phyloP scores from a whole-genome alignment of 164 flowering plant genomes.

The Vitis rotundifolia region DNA sequence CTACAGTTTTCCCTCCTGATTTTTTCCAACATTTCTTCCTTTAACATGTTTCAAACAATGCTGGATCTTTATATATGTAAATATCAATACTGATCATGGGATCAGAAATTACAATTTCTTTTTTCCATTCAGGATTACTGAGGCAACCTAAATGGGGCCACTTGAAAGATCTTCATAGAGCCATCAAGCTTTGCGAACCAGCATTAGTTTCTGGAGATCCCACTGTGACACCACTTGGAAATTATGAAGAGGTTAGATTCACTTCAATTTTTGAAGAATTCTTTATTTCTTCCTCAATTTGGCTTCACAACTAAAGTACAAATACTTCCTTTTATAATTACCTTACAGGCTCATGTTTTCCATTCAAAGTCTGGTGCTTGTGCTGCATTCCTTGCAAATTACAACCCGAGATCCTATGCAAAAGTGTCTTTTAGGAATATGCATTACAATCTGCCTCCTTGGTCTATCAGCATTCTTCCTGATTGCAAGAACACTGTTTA shows the following conservation, averaged over 20 bases:
- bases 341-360: conserved; percentile 64
- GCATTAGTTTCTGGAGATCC: conserved; percentile 66
- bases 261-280: neutral
- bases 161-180: conserved; percentile 72
- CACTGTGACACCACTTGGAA: conserved; percentile 44
- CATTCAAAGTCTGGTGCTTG: conserved; percentile 59
- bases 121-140: conserved; percentile 41
- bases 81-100: too few relatives aligned
- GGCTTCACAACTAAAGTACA: neutral
- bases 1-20: too few relatives aligned
- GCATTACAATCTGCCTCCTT: conserved; percentile 77
- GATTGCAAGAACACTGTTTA: conserved; percentile 77
- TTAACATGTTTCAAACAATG: too few relatives aligned
- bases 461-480: conserved; percentile 85
- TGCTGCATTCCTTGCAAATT: conserved; percentile 78
- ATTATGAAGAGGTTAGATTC: conserved; percentile 54
- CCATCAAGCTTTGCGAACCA: conserved; percentile 76
- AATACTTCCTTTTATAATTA: conserved; percentile 2
- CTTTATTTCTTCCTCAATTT: neutral
- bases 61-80: neutral
- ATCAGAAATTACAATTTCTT: neutral
- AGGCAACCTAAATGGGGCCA: conserved; percentile 85
- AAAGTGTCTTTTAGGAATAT: conserved; percentile 49
- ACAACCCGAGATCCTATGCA: conserved; percentile 51
- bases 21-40: too few relatives aligned